These are phyloP conservation scores for Typha latifolia DNA, from an alignment of 176 grass and related monocot genomes.

Conservation along the genomic window DNA sequence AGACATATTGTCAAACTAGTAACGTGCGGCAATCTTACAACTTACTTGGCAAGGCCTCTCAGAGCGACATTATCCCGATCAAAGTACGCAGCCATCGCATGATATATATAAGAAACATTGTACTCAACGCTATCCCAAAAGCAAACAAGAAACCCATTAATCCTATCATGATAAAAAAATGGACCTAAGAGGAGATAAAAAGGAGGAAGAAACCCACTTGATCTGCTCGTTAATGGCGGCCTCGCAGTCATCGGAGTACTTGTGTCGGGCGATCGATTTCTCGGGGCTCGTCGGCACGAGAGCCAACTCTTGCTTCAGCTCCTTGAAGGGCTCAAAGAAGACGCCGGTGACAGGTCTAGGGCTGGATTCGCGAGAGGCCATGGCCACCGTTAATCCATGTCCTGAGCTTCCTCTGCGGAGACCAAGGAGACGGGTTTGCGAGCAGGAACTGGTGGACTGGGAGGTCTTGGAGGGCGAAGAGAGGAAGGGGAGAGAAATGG, in stretches of 20 bases:
- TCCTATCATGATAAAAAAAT: not conserved
- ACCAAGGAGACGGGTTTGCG: not conserved
- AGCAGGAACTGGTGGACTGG: not conserved
- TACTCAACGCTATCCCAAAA: slow-evolving; percentile 27
- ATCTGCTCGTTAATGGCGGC: slow-evolving; percentile 37
- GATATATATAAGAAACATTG: slow-evolving; percentile 37
- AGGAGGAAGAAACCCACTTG: slow-evolving; percentile 20
- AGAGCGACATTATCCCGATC: slow-evolving; percentile 35
- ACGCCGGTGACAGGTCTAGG: slow-evolving; percentile 1
- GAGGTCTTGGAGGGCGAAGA: not conserved
- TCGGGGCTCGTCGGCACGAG: slow-evolving; percentile 21
- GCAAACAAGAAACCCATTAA: slow-evolving; percentile 11
- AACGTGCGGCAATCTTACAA: not conserved
- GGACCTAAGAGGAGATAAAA: not conserved
- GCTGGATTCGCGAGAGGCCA: slow-evolving; percentile 6
- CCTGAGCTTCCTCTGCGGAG: not conserved
- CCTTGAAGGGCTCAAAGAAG: slow-evolving; percentile 31
- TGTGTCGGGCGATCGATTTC: slow-evolving; percentile 35
- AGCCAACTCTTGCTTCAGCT: slow-evolving; percentile 31
- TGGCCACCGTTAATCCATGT: slow-evolving; percentile 17
- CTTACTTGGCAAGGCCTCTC: slow-evolving; percentile 37
- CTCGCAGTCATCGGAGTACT: slow-evolving; percentile 26
- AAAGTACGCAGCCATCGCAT: slow-evolving; percentile 44
- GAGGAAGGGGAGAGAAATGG: not conserved
- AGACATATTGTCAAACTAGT: too few species aligned